Base-by-base conservation (phyloP, 495 filamentous ascomycete species). In the Podospora comata region DNA sequence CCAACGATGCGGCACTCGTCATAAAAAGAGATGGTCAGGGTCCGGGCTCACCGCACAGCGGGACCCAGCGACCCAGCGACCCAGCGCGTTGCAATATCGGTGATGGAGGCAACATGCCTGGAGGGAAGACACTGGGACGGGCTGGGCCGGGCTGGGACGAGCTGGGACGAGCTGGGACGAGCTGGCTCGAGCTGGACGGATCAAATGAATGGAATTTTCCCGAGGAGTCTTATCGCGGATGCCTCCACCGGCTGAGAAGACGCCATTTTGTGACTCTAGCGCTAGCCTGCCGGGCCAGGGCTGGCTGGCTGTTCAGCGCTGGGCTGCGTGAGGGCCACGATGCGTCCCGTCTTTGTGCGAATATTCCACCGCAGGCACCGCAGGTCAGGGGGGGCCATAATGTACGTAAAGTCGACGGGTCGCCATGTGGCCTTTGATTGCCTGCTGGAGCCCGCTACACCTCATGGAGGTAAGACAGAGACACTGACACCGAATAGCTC, bases 211-310 rank as follows among this genome's bases (percentile, higher is more conserved):
- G 30, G 30, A 62, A 34, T 7, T 28, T 28, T 32, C 7, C 56
- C 0, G 18, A 13, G 30, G 6, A 61, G 23, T 18, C 18, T 34
- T 20, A 63, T 63, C 61, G 61, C 61, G 60, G 34, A 3, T 39
- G 61, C 61, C 61, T 44, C 61, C 61, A 63, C 61, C 28, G 18
- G 39, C 34, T 19, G 27, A 63, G 32, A 61, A 63, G 18, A 63
- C 61, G 61, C 61, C 61, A 32, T 20, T 20, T 20, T 26, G 20
- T 44, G 27, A 32, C 32, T 48, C 0, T 61, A 27, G 11, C 30
- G 27, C 32, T 63, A 63, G 61, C 28, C 32, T 63, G 30, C 32
- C 61, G 61, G 61, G 28, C 59, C 59, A 18, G 20, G 19, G 28
- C 27, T 61, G 30, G 23, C 23, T 23, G 19, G 59, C 59, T 32